Evolutionary conservation across 352 stramenopile genomes (phyloP), one percentile per base, ranked within the genome.

Genomic region (Phytopythium aichiense): DNA sequence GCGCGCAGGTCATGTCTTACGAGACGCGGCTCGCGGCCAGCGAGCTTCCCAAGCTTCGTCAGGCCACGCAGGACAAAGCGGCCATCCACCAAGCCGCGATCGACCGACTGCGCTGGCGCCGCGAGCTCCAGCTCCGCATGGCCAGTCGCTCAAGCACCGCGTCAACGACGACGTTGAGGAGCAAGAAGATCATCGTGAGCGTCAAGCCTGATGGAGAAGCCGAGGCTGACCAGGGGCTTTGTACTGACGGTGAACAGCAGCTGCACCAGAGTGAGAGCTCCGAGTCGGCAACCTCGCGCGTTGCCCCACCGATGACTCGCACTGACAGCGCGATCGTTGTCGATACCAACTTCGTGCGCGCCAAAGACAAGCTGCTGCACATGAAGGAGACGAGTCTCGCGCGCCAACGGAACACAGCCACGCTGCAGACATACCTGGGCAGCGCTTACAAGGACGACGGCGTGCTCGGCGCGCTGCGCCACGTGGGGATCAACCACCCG

Each of bases 401-500:
- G 31, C 74, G 82, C 20, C 76, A 87, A 20, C 76, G 80, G 53
- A 87, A 91, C 49, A 62, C 68, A 16, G 77, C 87, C 46, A 82
- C 64, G 53, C 70, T 92, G 35, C 83, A 89, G 45, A 49, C 85
- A 23, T 94, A 92, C 52, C 59, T 90, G n/a, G 81, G 82, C 2
- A 87, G 79, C 40, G 69, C 77, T 25, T 91, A 79, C 71, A 87
- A 85, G 56, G 82, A 91, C 56, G 82, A 92, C 49, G 84, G 82
- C 11, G 70, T 94, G 52, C 57, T 94, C 23, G 84, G 83, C 0
- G 71, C 84, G 0, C 65, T 94, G 45, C 82, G 84, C 7, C 84
- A 91, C 42, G 84, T 90, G 15, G 84, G 84, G 16, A 87, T 92
- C 65, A 92, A 92, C 74, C 79, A 84, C 43, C 79, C 79, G 12